These are phyloP conservation scores for Brasilioporus rufonigricans DNA, from an alignment of 768 basidiomycete genomes.

Conservation along the genomic window DNA sequence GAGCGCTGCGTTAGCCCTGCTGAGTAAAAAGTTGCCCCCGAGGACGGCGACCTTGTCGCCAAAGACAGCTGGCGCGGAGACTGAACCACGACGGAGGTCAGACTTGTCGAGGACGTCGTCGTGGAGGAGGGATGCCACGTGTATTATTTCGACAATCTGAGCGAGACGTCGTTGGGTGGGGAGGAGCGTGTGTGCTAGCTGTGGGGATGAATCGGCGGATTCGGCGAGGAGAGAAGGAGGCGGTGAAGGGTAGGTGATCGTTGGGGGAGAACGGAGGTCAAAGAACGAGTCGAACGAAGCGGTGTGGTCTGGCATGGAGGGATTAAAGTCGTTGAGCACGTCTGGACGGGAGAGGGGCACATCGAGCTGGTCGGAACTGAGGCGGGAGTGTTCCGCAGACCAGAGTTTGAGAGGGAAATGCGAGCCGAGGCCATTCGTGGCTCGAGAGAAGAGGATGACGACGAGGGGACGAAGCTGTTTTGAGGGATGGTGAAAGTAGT, in stretches of 20 bases:
- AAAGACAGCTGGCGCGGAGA: constrained; percentile 71
- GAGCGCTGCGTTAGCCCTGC: constrained; percentile 83
- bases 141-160: constrained; percentile 97
- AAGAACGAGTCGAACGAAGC: too few relatives aligned
- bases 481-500: constrained; percentile 87
- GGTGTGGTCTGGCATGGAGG: constrained; percentile 78
- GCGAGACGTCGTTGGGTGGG: constrained; percentile 92
- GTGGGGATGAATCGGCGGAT: constrained; percentile 29
- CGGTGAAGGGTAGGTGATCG: constrained; percentile 24
- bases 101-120: constrained; percentile 84
- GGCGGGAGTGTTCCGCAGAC: constrained; percentile 60
- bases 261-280: constrained; percentile 40
- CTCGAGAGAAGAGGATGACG: constrained; percentile 83
- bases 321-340: constrained; percentile 90
- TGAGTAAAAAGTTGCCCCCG: constrained; percentile 93
- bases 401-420: constrained; percentile 61
- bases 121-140: constrained; percentile 91
- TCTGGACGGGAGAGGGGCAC: constrained; percentile 74
- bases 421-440: constrained; percentile 85
- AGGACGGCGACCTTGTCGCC: constrained; percentile 93
- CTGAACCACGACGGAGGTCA: constrained; percentile 64
- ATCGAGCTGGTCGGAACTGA: constrained; percentile 64
- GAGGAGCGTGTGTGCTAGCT: constrained; percentile 41
- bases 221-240: constrained; percentile 34
- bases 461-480: constrained; percentile 90